phyloP scores from a whole-genome alignment of 495 filamentous ascomycete genomes.

The Parathielavia hyrcaniae region DNA sequence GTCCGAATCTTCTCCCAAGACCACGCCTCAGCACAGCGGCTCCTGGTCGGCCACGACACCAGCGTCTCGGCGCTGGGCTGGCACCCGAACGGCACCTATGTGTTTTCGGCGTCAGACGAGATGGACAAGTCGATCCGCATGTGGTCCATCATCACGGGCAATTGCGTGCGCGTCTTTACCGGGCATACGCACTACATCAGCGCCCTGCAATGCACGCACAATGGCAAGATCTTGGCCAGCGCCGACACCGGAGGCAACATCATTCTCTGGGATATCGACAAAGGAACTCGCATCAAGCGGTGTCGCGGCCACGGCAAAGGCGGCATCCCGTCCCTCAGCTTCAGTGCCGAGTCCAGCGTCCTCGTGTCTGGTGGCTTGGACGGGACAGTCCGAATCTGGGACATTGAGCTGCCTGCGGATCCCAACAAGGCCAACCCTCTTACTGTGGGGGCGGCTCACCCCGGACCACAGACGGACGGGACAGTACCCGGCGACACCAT shows the following conservation, averaged over 20 bases:
- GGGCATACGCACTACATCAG: slow-evolving; percentile 84
- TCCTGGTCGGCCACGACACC: slow-evolving; percentile 86
- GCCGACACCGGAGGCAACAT: slow-evolving; percentile 82
- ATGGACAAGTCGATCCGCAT: slow-evolving; percentile 89
- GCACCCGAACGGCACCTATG: slow-evolving; percentile 86
- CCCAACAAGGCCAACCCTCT: slow-evolving; percentile 35
- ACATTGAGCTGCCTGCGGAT: slow-evolving; percentile 61
- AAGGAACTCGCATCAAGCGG: slow-evolving; percentile 75
- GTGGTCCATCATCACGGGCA: slow-evolving; percentile 87
- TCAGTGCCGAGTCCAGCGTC: slow-evolving; percentile 81
- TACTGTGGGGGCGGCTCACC: slow-evolving; percentile 37
- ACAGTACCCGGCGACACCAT: slow-evolving; percentile 42
- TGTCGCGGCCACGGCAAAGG: slow-evolving; percentile 92
- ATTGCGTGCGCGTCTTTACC: slow-evolving; percentile 82
- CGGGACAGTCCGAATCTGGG: slow-evolving; percentile 88
- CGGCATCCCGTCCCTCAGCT: slow-evolving; percentile 86
- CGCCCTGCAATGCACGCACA: slow-evolving; percentile 73
- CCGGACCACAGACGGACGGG: slow-evolving; percentile 54
- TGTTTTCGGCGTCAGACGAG: slow-evolving; percentile 76
- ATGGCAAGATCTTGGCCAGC: slow-evolving; percentile 80
- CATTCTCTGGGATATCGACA: slow-evolving; percentile 84
- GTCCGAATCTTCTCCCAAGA: slow-evolving; percentile 87
- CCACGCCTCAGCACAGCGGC: slow-evolving; percentile 78
- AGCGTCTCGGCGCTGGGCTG: slow-evolving; percentile 79
- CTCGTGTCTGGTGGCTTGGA: slow-evolving; percentile 88